phyloP scores from a whole-genome alignment of 441 rosid species.

The Gossypium schwendimanii region DNA sequence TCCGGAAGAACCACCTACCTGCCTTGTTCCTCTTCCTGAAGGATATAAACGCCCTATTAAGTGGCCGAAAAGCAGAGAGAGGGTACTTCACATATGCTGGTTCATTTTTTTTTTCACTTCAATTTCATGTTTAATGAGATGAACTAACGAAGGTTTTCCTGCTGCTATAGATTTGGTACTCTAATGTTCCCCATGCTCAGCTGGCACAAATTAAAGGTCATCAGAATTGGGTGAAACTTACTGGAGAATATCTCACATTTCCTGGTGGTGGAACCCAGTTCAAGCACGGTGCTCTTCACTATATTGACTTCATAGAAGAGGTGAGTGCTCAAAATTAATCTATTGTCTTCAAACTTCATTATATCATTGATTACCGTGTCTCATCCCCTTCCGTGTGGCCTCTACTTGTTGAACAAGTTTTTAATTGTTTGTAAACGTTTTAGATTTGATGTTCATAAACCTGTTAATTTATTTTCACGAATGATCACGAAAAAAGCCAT shows the following conservation, averaged over 20 bases:
- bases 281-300: constrained; percentile 92
- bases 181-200: constrained; percentile 85
- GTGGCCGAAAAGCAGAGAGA: constrained; percentile 97
- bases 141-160: constrained; percentile 13
- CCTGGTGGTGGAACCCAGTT: constrained; percentile 99
- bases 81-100: constrained; percentile 31
- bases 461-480: not conserved
- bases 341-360: constrained; percentile 7
- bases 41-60: constrained; percentile 69
- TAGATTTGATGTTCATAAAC: not conserved
- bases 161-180: constrained; percentile 87
- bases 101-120: not conserved
- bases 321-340: constrained; percentile 30
- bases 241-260: constrained; percentile 85
- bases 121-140: constrained; percentile 1
- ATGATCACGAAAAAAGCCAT: not conserved
- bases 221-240: constrained; percentile 95
- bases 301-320: constrained; percentile 88
- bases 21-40: constrained; percentile 81
- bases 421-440: not conserved
- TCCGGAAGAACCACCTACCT: constrained; percentile 74
- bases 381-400: not conserved
- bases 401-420: constrained; percentile 7
- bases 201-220: constrained; percentile 85
- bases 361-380: not conserved